Evolutionary conservation across 768 basidiomycete species (phyloP), one percentile per base, ranked within the genome.

Genomic region (Suillus subluteus): DNA sequence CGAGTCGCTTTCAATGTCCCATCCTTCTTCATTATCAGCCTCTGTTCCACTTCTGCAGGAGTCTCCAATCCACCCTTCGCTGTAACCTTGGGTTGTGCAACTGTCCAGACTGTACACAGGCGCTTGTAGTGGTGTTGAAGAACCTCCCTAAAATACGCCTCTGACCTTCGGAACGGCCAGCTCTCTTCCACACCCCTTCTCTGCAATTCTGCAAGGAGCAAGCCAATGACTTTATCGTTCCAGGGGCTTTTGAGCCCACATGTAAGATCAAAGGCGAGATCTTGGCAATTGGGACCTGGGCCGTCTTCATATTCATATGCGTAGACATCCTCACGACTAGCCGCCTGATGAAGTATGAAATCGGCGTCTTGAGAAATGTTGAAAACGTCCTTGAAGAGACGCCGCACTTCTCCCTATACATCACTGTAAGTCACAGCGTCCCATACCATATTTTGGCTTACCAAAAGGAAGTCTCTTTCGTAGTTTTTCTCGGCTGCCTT

Each of bases 301-400:
- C 66, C 65, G 37, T 66, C 65, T 46, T 68, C 46, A 7, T 68
- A 58, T 41, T 66, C 21, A 30, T 66, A 70, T 3, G 52, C 54
- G 26, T 62, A 55, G 6, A 68, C 62, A 35, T 69, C 65, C 6
- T 50, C 50, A 4, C 15, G 38, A 13, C 35, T 12, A 2, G 65
- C 65, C 1, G 55, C 26, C 1, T 62, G 1, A 35, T 69, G 63
- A 0, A n/a, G 35, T 1, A 68, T 65, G 37, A 70, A 63, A 54
- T 69, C 43, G 1, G 26, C 6, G 6, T 70, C 65, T 21, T 70
- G 67, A 15, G 56, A 35, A 30, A 66, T 68, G 4, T 52, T 44
- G 1, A 68, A 50, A 41, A 3, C 50, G 16, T 68, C 69, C 30
- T 70, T 70, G 55, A 70, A 46, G 21, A 46, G 21, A 46, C 9